phyloP scores from a whole-genome alignment of 164 flowering plant genomes.

The Berberis vulgaris region DNA sequence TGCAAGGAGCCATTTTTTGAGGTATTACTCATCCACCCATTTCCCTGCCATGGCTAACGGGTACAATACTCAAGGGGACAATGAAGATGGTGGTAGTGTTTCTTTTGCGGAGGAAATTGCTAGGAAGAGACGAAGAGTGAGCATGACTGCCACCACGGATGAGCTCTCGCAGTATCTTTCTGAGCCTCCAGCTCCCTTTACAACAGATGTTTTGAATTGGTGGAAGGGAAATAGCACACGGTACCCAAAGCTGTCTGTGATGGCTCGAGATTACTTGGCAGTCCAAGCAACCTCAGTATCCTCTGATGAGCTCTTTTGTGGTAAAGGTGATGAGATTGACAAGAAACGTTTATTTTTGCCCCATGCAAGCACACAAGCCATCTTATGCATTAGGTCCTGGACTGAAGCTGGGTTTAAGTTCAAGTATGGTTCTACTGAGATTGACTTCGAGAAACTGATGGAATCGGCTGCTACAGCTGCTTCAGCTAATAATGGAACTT shows the following conservation, averaged over 20 bases:
- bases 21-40: constrained; percentile 56
- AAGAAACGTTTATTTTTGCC: constrained; percentile 52
- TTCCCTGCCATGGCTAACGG: constrained; percentile 47
- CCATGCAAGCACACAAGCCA: constrained; percentile 36
- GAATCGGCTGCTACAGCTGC: constrained; percentile 29
- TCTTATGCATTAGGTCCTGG: constrained; percentile 67
- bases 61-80: constrained; percentile 36
- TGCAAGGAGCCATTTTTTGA: constrained; percentile 68
- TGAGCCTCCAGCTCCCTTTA: constrained; percentile 74
- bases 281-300: constrained; percentile 69
- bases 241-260: constrained; percentile 72
- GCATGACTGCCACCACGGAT: constrained; percentile 55
- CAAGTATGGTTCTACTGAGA: constrained; percentile 44
- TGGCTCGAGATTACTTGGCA: constrained; percentile 90
- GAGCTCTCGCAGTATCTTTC: constrained; percentile 85
- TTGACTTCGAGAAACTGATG: constrained; percentile 56
- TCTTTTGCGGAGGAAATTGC: constrained; percentile 98
- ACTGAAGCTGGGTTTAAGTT: constrained; percentile 41
- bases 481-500: constrained; percentile 21
- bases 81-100: constrained; percentile 53
- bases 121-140: constrained; percentile 73
- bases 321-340: constrained; percentile 66
- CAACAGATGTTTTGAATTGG: constrained; percentile 86
- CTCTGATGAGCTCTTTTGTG: constrained; percentile 67
- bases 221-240: constrained; percentile 83